Base-by-base conservation (phyloP, 164 flowering plant species). In the Paratinospora sagittata region DNA sequence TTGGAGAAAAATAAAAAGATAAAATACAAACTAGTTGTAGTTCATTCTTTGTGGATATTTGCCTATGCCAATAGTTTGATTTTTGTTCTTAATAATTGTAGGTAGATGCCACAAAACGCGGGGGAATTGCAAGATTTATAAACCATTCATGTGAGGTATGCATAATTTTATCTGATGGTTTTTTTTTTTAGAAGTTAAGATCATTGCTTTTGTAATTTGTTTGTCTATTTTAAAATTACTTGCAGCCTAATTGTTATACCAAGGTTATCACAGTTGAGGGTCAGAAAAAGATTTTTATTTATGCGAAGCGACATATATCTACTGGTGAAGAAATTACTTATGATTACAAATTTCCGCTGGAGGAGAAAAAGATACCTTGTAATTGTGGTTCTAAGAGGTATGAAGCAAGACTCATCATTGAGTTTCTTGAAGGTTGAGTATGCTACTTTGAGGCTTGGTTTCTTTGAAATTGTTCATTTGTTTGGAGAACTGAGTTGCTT, bases 101-200 rank as follows among this genome's bases (percentile, higher is more conserved):
- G 99, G 96, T 96, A 78, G 99, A 93, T 87, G 99, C 99, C 39
- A 96, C 99, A 57, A 96, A 96, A 76, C 92, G 99, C 77, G 99
- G 99, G 74, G 99, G 98, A 41, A 84, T 96, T 73, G 98, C 99
- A 49, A 88, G 99, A 78, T 96, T 96, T 78, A 88, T 96, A 73
- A 96, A 96, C 78, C 99, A 96, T 85, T 96, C 99, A 8, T 96
- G 99, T 79, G 97, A 96, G 93, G 99, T 93, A 83, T 21, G 16
- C 27, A 12, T 43, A 19, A 11, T 26, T 61, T 61, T 21, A 65
- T 63, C 17, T 23, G 2, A 43, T 39, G 33, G n/a, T 16, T 63
- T 61, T 3, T 70, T 67, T 12, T 63, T 57, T 23, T 36, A 21
- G 27, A 36, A 68, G n/a, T 17, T 24, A 21, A 47, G 8, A 26